Conservation (phyloP, 2,329 filamentous ascomycete species). For the Nigrospora oryzae region DNA sequence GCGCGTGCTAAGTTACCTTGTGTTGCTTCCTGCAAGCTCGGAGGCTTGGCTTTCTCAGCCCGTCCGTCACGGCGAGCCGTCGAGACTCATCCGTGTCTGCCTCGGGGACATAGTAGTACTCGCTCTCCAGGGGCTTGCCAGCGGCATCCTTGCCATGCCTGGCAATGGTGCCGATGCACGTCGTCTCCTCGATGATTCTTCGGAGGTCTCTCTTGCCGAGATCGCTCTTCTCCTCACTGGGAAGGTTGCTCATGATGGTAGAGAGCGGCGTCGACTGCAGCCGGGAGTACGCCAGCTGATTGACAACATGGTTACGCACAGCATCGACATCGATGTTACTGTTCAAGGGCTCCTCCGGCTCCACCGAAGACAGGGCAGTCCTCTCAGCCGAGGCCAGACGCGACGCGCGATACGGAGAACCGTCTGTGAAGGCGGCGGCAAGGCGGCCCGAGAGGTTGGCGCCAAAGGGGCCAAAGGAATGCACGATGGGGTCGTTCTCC, state of each 20-base stretch:
- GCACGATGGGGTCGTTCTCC: constrained; percentile 88
- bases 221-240: constrained; percentile 51
- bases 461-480: constrained; percentile 86
- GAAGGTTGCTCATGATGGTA: constrained; percentile 80
- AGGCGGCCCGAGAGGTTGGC: constrained; percentile 77
- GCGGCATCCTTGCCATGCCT: constrained; percentile 94
- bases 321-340: constrained; percentile 28
- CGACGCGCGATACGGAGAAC: constrained; percentile 49
- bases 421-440: constrained; percentile 61
- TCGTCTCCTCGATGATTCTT: constrained; percentile 61
- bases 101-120: constrained; percentile 95
- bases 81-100: constrained; percentile 72
- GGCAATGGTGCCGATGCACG: constrained; percentile 79
- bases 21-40: constrained; percentile 90
- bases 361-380: constrained; percentile 13
- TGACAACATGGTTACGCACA: constrained; percentile 80
- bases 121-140: constrained; percentile 85
- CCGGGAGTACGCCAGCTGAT: constrained; percentile 91
- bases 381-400: constrained; percentile 10
- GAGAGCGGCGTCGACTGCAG: constrained; percentile 87
- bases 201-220: constrained; percentile 59
- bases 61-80: constrained; percentile 74
- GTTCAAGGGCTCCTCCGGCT: constrained; percentile 18
- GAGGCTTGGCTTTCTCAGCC: constrained; percentile 80
- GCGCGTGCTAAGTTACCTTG: constrained; percentile 59